Evolutionary conservation across 352 stramenopile species (phyloP).

Genomic region (Phytophthora hibernalis): DNA sequence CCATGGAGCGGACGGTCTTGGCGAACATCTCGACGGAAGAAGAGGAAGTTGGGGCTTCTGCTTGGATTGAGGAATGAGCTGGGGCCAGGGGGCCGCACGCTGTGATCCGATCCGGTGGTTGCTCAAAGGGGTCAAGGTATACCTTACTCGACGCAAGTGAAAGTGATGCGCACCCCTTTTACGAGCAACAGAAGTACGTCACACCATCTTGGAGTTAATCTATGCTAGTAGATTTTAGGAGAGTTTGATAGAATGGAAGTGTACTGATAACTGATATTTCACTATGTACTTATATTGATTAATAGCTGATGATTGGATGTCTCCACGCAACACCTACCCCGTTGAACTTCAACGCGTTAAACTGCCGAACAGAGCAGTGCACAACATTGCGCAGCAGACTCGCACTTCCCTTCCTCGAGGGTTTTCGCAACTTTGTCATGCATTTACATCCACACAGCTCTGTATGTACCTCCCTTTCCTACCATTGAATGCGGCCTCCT

Average conservation of each 20-base stretch:
- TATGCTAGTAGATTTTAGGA: not conserved
- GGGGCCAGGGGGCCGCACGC: slow-evolving; percentile 15
- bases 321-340: not conserved
- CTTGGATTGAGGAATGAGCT: slow-evolving; percentile 49
- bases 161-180: slow-evolving; percentile 15
- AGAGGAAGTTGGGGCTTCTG: slow-evolving; percentile 21
- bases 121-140: not conserved
- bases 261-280: not conserved
- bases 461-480: slow-evolving; percentile 34
- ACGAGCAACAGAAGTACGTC: slow-evolving; percentile 28
- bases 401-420: not conserved
- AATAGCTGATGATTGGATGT: not conserved
- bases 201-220: slow-evolving; percentile 4
- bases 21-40: slow-evolving; percentile 46
- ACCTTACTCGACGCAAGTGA: not conserved
- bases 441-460: slow-evolving; percentile 38
- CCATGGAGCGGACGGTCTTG: slow-evolving; percentile 58
- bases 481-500: slow-evolving; percentile 28
- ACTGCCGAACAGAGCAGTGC: not conserved
- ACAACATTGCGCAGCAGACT: not conserved
- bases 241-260: slow-evolving; percentile 9
- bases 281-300: not conserved
- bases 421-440: slow-evolving; percentile 29
- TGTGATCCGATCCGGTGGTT: slow-evolving; percentile 11
- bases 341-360: slow-evolving; percentile 27